Evolutionary conservation across 148 eudicot genomes (phyloP), one percentile per base, ranked within the genome.

Genomic region (Chenopodium formosanum): DNA sequence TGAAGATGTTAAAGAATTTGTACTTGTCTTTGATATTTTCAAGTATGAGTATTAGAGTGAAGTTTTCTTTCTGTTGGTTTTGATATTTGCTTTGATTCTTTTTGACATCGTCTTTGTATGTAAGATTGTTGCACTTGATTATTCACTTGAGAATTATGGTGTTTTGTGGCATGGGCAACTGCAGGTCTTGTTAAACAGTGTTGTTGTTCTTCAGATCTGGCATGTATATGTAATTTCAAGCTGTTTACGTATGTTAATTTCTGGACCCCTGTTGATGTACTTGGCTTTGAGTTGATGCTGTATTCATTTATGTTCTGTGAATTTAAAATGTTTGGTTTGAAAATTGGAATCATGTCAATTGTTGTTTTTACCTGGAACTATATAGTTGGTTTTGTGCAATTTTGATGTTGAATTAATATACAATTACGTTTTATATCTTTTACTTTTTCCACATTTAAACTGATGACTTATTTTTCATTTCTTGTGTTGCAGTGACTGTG

Each of bases 401-500:
- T 31, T 20, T 32, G 37, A 69, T 31, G 9, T 69, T 14, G 16
- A 31, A 31, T 4, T 32, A 32, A 5, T 58, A 19, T 58, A 58
- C 22, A 37, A 22, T 70, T 14, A 7, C 19, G 73, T 34, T 70
- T 4, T 70, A 58, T 32, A 22, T 70, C 47, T 9, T 22, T 17
- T 70, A 4, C 23, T 5, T 62, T 69, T 69, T 69, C 9, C n/a
- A 17, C 2, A 69, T 4, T 69, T 19, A 16, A 34, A 32, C 31
- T 65, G 34, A 2, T 65, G 12, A 13, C 16, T 69, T 40, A 40
- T 37, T 5, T 34, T 75, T n/a, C 7, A 17, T 6, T n/a, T 76
- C 29, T 76, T 76, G 2, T 10, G 8, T 44, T 75, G 74, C 75
- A 50, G 79, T 29, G 52, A 52, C 69, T 80, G 76, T 73, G 58